Evolutionary conservation across 2,329 filamentous ascomycete genomes (phyloP), one percentile per base, ranked within the genome.

Genomic region (Trichoderma polysporum): DNA sequence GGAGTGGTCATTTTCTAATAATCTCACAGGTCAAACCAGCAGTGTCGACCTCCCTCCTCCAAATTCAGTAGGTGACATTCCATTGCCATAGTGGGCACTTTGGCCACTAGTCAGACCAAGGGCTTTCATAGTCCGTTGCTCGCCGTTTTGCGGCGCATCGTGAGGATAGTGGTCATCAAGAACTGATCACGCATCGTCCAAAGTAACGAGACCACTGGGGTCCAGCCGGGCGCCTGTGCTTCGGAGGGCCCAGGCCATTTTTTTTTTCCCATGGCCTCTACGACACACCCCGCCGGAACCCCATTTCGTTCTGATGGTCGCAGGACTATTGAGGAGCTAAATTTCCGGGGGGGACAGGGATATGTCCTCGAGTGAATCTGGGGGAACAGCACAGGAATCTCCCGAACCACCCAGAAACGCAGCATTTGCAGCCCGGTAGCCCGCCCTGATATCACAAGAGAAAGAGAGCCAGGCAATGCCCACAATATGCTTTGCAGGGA

Each of bases 261-360:
- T 35, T 54, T 45, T 45, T 54, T 49, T 49, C 33, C 53, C 62
- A 54, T 45, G 27, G 54, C 47, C 62, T 50, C 49, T 52, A 31
- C 35, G 47, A 53, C 49, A 19, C 47, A 54, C 59, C 58, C 62
- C 53, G 35, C 54, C 33, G 31, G n/a, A 39, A 57, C 45, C 17
- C 63, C 61, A 57, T 61, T 68, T 37, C 53, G 19, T 53, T 33
- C 35, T 54, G 45, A 68, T 60, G 67, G 63, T 54, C 60, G 62
- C 58, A 49, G 68, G 54, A 68, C 68, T 68, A 69, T 61, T 65
- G 66, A 29, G 54, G 67, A 52, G 63, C 63, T 68, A 69, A 69
- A 68, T 68, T 67, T 69, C 67, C 68, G 54, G 68, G 39, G 59
- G 61, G 41, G 63, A 66, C 63, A 66, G 47, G 63, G 63, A n/a